Evolutionary conservation across 1,284 basidiomycete genomes (phyloP).

Genomic region (Trichosporon sp.): DNA sequence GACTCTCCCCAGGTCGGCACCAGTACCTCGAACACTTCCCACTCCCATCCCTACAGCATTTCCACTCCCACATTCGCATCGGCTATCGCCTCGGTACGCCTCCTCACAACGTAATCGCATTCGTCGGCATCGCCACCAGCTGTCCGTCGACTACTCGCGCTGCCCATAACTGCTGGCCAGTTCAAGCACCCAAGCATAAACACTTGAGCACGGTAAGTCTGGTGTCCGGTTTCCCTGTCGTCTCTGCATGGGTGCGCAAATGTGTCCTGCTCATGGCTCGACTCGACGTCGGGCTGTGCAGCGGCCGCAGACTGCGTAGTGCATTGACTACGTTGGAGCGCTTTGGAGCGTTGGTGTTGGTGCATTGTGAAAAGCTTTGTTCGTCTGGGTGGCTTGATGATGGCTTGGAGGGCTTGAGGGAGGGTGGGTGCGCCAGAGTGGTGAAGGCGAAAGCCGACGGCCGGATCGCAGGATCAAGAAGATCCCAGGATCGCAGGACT

Average conservation of each 20-base stretch:
- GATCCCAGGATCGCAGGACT: not conserved
- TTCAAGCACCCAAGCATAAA: not conserved
- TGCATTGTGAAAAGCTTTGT: slow-evolving; percentile 5
- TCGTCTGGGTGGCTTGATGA: not conserved
- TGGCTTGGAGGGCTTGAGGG: slow-evolving; percentile 3
- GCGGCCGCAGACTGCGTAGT: not conserved
- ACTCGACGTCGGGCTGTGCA: not conserved
- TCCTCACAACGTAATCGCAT: not conserved
- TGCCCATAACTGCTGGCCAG: not conserved
- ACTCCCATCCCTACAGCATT: not conserved
- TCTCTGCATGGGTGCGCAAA: not conserved
- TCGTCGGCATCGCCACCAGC: not conserved
- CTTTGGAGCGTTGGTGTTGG: not conserved
- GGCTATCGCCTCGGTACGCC: not conserved
- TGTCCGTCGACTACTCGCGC: not conserved
- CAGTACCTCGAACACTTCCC: not conserved
- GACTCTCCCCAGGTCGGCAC: not conserved
- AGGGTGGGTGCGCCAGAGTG: not conserved
- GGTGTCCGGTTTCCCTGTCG: not conserved
- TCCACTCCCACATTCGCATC: not conserved
- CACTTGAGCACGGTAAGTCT: not conserved
- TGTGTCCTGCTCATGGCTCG: not conserved
- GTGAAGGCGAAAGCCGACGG: not conserved
- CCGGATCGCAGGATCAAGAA: not conserved
- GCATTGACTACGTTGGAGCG: not conserved